Conservation (phyloP, 2,329 filamentous ascomycete genomes). For the Beauveria varroae region DNA sequence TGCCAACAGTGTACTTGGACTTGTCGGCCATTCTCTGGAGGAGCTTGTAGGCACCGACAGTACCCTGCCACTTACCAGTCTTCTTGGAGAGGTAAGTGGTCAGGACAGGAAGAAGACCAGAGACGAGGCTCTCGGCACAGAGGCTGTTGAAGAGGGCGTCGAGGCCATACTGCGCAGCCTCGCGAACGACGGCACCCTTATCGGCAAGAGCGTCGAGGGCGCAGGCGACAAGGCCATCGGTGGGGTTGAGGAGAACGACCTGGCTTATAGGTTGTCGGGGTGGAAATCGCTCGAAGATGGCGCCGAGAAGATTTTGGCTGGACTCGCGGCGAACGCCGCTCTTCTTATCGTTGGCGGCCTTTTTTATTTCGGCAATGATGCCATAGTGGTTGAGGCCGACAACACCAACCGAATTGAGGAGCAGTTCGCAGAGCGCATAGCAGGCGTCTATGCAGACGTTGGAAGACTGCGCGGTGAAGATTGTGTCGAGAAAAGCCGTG, state of each 20-base stretch:
- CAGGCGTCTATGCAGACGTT: constrained; percentile 59
- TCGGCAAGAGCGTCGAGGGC: constrained; percentile 83
- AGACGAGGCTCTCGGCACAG: constrained; percentile 73
- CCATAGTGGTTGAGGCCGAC: constrained; percentile 46
- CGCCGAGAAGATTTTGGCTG: constrained; percentile 89
- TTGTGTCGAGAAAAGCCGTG: constrained; percentile 53
- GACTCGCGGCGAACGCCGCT: constrained; percentile 77
- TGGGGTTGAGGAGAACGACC: constrained; percentile 72
- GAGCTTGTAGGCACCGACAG: constrained; percentile 75
- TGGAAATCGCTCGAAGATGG: constrained; percentile 85
- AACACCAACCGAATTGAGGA: constrained; percentile 47
- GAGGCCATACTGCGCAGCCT: constrained; percentile 88
- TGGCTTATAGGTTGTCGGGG: constrained; percentile 70
- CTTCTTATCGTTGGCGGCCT: constrained; percentile 92
- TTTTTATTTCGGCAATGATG: constrained; percentile 48
- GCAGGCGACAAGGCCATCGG: constrained; percentile 62
- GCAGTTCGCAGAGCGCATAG: constrained; percentile 53
- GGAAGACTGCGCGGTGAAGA: constrained; percentile 64
- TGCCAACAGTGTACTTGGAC: constrained; percentile 74
- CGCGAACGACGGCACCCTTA: constrained; percentile 80
- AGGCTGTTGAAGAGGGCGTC: constrained; percentile 79
- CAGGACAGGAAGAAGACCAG: constrained; percentile 72
- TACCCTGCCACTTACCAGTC: constrained; percentile 95
- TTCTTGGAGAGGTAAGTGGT: constrained; percentile 69
- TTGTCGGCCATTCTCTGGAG: constrained; percentile 93